A percentile compares a stretch with the other conserved stretches of the same genome.
phyloP scores from a whole-genome alignment of 805 yeast species.

The Barnettozyma wickerhamii region DNA sequence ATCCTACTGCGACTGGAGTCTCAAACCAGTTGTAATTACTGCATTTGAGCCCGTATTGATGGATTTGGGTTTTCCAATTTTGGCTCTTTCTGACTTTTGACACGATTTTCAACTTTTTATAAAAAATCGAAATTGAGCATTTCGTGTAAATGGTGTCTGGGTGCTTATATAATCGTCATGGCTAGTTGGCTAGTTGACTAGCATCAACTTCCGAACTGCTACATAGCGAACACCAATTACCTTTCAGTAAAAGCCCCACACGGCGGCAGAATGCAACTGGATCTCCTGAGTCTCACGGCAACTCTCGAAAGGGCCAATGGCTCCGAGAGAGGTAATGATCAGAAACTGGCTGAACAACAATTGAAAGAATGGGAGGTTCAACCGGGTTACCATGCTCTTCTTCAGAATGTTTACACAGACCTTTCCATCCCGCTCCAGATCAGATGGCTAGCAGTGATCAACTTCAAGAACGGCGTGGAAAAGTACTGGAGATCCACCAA shows the following conservation, averaged over 20 bases:
- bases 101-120: too few species aligned
- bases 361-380: constrained; percentile 64
- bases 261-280: constrained; percentile 10
- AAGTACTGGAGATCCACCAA: constrained; percentile 77
- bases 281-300: constrained; percentile 13
- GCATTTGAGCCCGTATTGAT: too few species aligned
- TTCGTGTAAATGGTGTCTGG: too few species aligned
- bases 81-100: too few species aligned
- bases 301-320: constrained; percentile 48
- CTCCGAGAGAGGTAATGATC: constrained; percentile 45
- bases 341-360: constrained; percentile 64
- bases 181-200: too few species aligned
- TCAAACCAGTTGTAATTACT: too few species aligned
- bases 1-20: too few species aligned
- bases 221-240: too few species aligned
- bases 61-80: too few species aligned
- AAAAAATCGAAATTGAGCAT: too few species aligned
- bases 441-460: constrained; percentile 85
- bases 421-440: constrained; percentile 53
- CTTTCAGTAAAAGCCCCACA: background rate
- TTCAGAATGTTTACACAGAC: constrained; percentile 63
- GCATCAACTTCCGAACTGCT: too few species aligned
- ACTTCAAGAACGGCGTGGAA: constrained; percentile 84
- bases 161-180: too few species aligned
- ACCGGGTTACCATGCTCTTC: constrained; percentile 52